Conservation (phyloP, 2,329 filamentous ascomycete species). For the Alternaria solani region DNA sequence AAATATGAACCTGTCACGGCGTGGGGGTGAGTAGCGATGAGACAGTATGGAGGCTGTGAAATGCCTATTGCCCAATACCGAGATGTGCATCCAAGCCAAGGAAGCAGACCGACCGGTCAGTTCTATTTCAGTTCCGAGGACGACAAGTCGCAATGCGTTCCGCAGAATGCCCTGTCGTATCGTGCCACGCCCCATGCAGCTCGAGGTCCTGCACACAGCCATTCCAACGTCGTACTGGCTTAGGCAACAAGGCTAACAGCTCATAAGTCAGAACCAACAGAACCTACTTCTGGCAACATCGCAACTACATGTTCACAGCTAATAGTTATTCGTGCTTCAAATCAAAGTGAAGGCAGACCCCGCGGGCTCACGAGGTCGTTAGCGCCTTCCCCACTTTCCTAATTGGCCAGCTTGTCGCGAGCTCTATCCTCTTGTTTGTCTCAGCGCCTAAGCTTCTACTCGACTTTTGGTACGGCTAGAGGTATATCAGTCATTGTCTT, state of each 20-base stretch:
- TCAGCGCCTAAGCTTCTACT: background rate
- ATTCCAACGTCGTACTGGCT: background rate
- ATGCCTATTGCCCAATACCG: background rate
- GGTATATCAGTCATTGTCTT: background rate
- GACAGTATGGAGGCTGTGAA: background rate
- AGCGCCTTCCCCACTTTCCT: slow-evolving; percentile 17
- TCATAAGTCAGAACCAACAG: background rate
- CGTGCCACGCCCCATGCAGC: slow-evolving; percentile 1
- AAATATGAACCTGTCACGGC: slow-evolving; percentile 53
- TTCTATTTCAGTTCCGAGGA: background rate
- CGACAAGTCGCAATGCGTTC: background rate
- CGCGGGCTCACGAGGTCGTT: background rate
- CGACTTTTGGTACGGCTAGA: background rate
- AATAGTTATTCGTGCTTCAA: background rate
- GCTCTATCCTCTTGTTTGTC: background rate
- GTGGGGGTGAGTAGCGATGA: slow-evolving; percentile 32
- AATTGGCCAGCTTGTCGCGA: slow-evolving; percentile 1
- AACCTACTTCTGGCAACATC: background rate
- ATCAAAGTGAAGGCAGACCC: slow-evolving; percentile 7
- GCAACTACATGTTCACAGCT: background rate
- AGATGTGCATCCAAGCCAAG: background rate
- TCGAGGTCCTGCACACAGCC: background rate
- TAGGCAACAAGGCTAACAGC: background rate
- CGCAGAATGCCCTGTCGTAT: background rate
- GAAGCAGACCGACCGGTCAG: background rate